A percentile compares a stretch with the other conserved stretches of the same genome.
These are phyloP conservation scores for Castanea sativa DNA, from an alignment of 306 rosid genomes.

Conservation along the genomic window DNA sequence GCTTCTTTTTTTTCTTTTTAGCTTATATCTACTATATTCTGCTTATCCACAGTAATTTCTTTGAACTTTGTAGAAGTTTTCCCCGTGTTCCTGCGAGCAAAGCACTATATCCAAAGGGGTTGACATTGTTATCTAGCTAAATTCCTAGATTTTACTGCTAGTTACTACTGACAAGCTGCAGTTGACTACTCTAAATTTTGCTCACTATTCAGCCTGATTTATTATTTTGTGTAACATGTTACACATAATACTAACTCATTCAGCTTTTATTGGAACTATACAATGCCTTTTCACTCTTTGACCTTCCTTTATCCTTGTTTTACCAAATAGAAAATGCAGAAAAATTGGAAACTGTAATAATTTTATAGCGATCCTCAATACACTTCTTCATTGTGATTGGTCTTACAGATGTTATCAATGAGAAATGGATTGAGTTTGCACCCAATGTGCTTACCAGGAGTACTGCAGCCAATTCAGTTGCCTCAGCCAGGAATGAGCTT, in stretches of 20 bases:
- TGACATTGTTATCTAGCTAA: not conserved
- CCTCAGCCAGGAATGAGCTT: slow-evolving; percentile 50
- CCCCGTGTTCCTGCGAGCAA: not conserved
- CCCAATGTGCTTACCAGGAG: slow-evolving; percentile 74
- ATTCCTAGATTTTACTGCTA: not conserved
- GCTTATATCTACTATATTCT: not conserved
- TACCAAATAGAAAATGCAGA: not conserved
- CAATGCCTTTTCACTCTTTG: not conserved
- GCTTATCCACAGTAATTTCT: not conserved
- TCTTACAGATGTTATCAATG: slow-evolving; percentile 73
- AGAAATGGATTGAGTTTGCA: slow-evolving; percentile 91
- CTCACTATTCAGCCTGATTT: too few species aligned
- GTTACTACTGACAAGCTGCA: not conserved
- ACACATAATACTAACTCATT: too few species aligned
- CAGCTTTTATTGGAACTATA: too few species aligned
- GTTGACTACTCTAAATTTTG: not conserved
- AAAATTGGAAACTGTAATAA: not conserved
- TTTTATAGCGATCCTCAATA: not conserved
- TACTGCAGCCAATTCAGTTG: slow-evolving; percentile 43
- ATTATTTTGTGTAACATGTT: too few species aligned
- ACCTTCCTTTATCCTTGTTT: not conserved
- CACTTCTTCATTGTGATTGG: slow-evolving; percentile 13
- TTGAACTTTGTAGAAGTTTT: not conserved
- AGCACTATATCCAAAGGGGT: not conserved
- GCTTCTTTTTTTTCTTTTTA: not conserved